Percentiles rank a stretch among this genome's conserved stretches.
Conservation (phyloP, 371 early-diverging fungal species). For the Mucor ambiguus region DNA sequence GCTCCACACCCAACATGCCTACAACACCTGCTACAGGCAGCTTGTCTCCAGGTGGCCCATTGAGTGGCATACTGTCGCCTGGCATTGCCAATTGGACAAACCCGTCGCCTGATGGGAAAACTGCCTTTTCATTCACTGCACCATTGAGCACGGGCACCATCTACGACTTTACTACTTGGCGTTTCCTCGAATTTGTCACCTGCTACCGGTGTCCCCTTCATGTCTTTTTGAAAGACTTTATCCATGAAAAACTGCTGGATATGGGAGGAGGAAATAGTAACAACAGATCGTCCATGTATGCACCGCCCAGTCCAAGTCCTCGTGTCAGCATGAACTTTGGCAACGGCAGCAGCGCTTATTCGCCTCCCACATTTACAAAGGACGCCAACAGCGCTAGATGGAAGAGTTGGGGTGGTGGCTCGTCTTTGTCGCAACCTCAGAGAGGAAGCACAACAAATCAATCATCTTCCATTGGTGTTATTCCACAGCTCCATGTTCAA, state of each 20-base stretch:
- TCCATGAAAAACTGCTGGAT: slow-evolving; percentile 47
- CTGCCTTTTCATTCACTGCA: slow-evolving; percentile 20
- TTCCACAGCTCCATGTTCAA: slow-evolving; percentile 15
- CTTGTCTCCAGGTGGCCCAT: slow-evolving; percentile 22
- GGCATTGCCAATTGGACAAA: slow-evolving; percentile 7
- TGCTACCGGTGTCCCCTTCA: slow-evolving; percentile 54
- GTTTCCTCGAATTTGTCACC: slow-evolving; percentile 57
- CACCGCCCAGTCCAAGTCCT: slow-evolving; percentile 19
- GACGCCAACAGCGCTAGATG: slow-evolving; percentile 15
- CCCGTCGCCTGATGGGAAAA: slow-evolving; percentile 6
- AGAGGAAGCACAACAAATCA: background rate
- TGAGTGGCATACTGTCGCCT: slow-evolving; percentile 9
- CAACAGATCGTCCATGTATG: slow-evolving; percentile 14
- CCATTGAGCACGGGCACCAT: slow-evolving; percentile 18
- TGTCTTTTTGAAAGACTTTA: slow-evolving; percentile 51
- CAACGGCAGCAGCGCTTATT: background rate
- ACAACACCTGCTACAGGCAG: slow-evolving; percentile 3
- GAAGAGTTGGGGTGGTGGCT: slow-evolving; percentile 36
- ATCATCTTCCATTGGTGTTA: slow-evolving; percentile 2
- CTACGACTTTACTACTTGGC: slow-evolving; percentile 60
- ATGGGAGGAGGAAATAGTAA: slow-evolving; percentile 13
- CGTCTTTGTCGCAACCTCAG: background rate
- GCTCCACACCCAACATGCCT: slow-evolving; percentile 17
- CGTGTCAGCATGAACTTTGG: slow-evolving; percentile 13
- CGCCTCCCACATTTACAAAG: background rate